Percentiles rank a stretch among this genome's conserved stretches.
Conservation (phyloP, 2,329 filamentous ascomycete genomes). For the Cytospora leucostoma region DNA sequence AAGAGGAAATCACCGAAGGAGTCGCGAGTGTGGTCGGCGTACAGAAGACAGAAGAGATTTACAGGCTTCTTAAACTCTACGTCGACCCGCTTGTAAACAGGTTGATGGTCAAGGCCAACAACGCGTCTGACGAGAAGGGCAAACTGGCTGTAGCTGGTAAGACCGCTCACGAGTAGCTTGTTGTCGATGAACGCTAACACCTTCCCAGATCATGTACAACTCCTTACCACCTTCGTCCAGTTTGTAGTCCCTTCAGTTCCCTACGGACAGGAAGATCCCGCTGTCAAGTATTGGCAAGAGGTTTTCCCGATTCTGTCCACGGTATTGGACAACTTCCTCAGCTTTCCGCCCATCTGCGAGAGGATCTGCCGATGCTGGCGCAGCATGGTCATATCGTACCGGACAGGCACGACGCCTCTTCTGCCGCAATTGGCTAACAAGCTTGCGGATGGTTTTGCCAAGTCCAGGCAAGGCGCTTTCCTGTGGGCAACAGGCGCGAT, state of each 20-base stretch:
- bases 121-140: conserved; percentile 71
- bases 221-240: conserved; percentile 90
- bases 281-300: conserved; percentile 94
- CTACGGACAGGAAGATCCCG: conserved; percentile 75
- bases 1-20: conserved; percentile 95
- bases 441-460: conserved; percentile 79
- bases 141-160: conserved; percentile 84
- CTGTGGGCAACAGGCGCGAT: conserved; percentile 98
- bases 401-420: conserved; percentile 83
- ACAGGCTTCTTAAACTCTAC: conserved; percentile 85
- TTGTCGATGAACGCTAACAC: conserved; percentile 26
- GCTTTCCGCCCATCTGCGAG: conserved; percentile 87
- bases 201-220: conserved; percentile 76
- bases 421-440: conserved; percentile 85
- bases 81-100: conserved; percentile 87
- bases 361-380: conserved; percentile 94
- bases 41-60: conserved; percentile 78
- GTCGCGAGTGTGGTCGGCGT: conserved; percentile 89
- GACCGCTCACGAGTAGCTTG: conserved; percentile 28
- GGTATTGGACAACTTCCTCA: conserved; percentile 83
- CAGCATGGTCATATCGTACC: conserved; percentile 94
- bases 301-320: conserved; percentile 85
- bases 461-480: conserved; percentile 91
- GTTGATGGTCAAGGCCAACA: conserved; percentile 83
- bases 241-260: conserved; percentile 72